Evolutionary conservation across 148 eudicot species (phyloP), one percentile per base, ranked within the genome.

Genomic region (Rhododendron williamsianum): DNA sequence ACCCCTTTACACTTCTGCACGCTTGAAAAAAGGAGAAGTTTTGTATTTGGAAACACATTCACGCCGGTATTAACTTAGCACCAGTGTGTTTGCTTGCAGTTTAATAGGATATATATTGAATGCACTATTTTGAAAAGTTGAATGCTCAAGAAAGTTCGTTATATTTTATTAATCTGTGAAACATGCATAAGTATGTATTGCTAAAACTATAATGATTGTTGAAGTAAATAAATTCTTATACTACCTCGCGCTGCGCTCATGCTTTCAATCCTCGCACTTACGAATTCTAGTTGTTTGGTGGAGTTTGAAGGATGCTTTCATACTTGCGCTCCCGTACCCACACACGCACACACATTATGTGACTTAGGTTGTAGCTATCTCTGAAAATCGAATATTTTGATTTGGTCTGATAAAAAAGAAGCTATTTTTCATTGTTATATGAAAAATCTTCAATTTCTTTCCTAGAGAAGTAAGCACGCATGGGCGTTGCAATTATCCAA

Each of bases 11-110:
- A 95, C 99, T 54, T 95, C 98, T 87, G 96, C 99, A 69, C 98
- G 99, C 69, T 78, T 97, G 92, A 97, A 97, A 88, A 97, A 94
- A 90, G 99, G 99, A 67, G 99, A 97, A 88, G 99, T 97, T 90
- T 92, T 97, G 48, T 95, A 95, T 86, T 84, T 97, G 85, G 99
- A 97, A 89, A 97, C 98, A 76, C 99, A 92, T 90, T 86, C 88
- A 18, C 83, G 95, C 93, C 93, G 99, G 99, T 97, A 93, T 58
- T 36, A 43, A 56, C 73, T 54, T 19, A 35, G 52, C 41, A 23
- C 25, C 3, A 2, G 51, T 43, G 71, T 82, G 78, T 73, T n/a
- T 82, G 27, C 16, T 48, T 80, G 52, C 30, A 23, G 74, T 52
- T 63, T 56, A 12, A 73, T 38, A 41, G 35, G 54, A 81, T 56